Conservation (phyloP, 441 rosid genomes). For the Manihot esculenta region DNA sequence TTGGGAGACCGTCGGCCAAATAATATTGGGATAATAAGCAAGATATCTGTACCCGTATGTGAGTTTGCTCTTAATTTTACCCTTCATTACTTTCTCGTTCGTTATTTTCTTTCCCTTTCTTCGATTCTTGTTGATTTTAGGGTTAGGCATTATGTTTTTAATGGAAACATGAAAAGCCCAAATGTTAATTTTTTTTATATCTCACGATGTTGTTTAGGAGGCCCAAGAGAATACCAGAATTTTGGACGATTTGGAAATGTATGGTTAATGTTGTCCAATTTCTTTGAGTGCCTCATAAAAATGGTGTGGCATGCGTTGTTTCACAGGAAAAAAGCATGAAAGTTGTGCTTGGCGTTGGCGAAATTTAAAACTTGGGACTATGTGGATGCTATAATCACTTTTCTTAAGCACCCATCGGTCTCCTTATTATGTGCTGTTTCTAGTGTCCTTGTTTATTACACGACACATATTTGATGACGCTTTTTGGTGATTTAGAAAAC, state of each 20-base stretch:
- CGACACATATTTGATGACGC: not conserved
- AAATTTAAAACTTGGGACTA: not conserved
- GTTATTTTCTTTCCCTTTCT: not conserved
- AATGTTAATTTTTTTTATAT: not conserved
- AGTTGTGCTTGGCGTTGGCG: not conserved
- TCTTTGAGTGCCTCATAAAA: no score
- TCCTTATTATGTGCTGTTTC: not conserved
- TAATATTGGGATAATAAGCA: not conserved
- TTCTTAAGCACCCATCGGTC: not conserved
- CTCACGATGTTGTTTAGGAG: not conserved
- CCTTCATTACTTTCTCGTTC: not conserved
- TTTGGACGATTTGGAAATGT: not conserved
- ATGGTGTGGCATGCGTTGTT: no score
- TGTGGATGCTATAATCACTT: not conserved
- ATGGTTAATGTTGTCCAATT: no score
- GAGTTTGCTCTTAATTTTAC: not conserved
- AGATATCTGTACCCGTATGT: not conserved
- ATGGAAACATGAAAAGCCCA: not conserved
- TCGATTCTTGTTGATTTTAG: not conserved
- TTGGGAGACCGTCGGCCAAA: no score
- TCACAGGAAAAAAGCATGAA: no score
- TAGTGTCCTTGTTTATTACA: not conserved
- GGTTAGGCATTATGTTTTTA: not conserved
- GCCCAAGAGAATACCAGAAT: not conserved
- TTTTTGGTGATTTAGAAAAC: not conserved